These are phyloP conservation scores for Rheum nobile DNA, from an alignment of 148 eudicot genomes.

Conservation along the genomic window DNA sequence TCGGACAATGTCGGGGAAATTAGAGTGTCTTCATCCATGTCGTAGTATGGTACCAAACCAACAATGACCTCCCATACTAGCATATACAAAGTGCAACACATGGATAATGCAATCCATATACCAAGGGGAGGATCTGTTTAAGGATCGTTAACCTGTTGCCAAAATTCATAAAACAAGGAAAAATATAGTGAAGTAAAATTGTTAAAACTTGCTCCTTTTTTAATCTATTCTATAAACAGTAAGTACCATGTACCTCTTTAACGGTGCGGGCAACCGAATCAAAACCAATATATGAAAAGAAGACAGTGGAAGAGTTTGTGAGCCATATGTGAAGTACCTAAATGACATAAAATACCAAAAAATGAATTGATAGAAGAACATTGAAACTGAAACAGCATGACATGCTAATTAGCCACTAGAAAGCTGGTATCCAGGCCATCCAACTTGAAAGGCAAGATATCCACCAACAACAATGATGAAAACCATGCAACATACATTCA, in stretches of 20 bases:
- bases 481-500: conserved; percentile 42
- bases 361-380: neutral
- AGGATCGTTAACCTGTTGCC: conserved; percentile 48
- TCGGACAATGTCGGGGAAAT: conserved; percentile 60
- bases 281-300: conserved; percentile 58
- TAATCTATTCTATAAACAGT: neutral
- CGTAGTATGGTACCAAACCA: conserved; percentile 58
- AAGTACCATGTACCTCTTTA: conserved; percentile 31
- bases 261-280: conserved; percentile 61
- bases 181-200: neutral
- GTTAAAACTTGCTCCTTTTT: neutral
- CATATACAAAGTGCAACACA: conserved; percentile 54
- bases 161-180: neutral
- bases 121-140: conserved; percentile 58
- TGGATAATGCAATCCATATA: conserved; percentile 39
- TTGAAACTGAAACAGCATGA: neutral
- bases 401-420: conserved; percentile 31
- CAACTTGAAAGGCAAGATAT: conserved; percentile 36
- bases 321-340: conserved; percentile 57
- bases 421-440: conserved; percentile 54
- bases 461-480: conserved; percentile 49
- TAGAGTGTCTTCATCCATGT: conserved; percentile 55
- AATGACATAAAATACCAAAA: neutral
- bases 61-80: conserved; percentile 48
- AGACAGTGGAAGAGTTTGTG: conserved; percentile 55